These are phyloP conservation scores for Penicillium longicatenatum DNA, from an alignment of 495 filamentous ascomycete species.

Conservation along the genomic window DNA sequence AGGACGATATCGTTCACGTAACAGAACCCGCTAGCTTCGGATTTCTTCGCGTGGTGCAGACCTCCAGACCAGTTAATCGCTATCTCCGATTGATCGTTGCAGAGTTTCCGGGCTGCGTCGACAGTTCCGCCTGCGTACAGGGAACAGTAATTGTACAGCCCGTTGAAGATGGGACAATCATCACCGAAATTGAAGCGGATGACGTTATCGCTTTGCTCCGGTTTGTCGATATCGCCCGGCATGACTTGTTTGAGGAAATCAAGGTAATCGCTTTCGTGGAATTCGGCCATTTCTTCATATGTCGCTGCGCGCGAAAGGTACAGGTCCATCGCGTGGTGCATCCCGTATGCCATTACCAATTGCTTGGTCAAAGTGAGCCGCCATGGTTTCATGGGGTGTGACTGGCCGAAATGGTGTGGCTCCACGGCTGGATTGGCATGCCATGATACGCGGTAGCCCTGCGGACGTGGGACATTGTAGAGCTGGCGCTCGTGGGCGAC, in stretches of 20 bases:
- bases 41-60: slow-evolving; percentile 95
- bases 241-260: slow-evolving; percentile 67
- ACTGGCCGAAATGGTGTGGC: slow-evolving; percentile 90
- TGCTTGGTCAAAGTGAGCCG: slow-evolving; percentile 93
- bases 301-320: slow-evolving; percentile 81
- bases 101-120: slow-evolving; percentile 88
- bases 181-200: slow-evolving; percentile 80
- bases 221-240: slow-evolving; percentile 48
- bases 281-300: slow-evolving; percentile 82
- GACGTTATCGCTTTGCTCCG: slow-evolving; percentile 44
- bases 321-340: slow-evolving; percentile 94
- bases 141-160: slow-evolving; percentile 90
- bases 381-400: slow-evolving; percentile 99
- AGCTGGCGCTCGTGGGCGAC: slow-evolving; percentile 66
- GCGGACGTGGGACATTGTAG: slow-evolving; percentile 73
- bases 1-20: slow-evolving; percentile 99
- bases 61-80: slow-evolving; percentile 99
- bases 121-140: slow-evolving; percentile 89
- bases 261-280: slow-evolving; percentile 87
- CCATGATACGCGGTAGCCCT: slow-evolving; percentile 93
- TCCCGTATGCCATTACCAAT: slow-evolving; percentile 88
- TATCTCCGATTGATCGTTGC: slow-evolving; percentile 84
- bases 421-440: slow-evolving; percentile 96
- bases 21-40: slow-evolving; percentile 93
- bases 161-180: slow-evolving; percentile 96